These are phyloP conservation scores for Fusarium sterilihyphosum DNA, from an alignment of 2,329 filamentous ascomycete genomes.

Conservation along the genomic window DNA sequence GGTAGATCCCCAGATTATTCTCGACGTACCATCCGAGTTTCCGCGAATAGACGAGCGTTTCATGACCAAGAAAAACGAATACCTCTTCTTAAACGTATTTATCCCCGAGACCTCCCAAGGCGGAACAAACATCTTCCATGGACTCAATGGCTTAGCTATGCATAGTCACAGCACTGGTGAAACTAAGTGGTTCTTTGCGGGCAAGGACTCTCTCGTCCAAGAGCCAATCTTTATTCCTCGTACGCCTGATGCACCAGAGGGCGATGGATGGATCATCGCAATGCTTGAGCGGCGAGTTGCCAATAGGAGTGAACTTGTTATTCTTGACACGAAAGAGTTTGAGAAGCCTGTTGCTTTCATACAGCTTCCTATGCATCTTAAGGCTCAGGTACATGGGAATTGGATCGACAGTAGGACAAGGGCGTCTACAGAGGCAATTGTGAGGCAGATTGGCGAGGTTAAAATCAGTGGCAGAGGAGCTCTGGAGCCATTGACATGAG, in stretches of 20 bases:
- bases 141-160: slow-evolving; percentile 8
- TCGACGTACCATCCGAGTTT: slow-evolving; percentile 10
- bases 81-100: slow-evolving; percentile 8
- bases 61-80: background rate
- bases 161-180: slow-evolving; percentile 7
- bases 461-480: background rate
- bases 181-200: slow-evolving; percentile 7
- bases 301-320: slow-evolving; percentile 10
- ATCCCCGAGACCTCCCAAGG: slow-evolving; percentile 1
- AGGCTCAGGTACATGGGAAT: slow-evolving; percentile 20
- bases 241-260: background rate
- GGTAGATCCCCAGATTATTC: background rate
- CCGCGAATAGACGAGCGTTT: slow-evolving; percentile 18
- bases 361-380: slow-evolving; percentile 19
- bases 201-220: slow-evolving; percentile 4
- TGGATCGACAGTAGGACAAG: background rate
- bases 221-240: slow-evolving; percentile 28
- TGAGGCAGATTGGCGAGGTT: background rate
- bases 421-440: background rate
- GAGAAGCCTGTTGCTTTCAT: slow-evolving; percentile 14
- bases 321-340: slow-evolving; percentile 13
- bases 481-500: background rate
- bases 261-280: slow-evolving; percentile 13
- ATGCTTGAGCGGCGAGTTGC: background rate
- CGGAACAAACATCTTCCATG: slow-evolving; percentile 4